Conservation (phyloP, 768 basidiomycete species). For the Coprinopsis cinerea region DNA sequence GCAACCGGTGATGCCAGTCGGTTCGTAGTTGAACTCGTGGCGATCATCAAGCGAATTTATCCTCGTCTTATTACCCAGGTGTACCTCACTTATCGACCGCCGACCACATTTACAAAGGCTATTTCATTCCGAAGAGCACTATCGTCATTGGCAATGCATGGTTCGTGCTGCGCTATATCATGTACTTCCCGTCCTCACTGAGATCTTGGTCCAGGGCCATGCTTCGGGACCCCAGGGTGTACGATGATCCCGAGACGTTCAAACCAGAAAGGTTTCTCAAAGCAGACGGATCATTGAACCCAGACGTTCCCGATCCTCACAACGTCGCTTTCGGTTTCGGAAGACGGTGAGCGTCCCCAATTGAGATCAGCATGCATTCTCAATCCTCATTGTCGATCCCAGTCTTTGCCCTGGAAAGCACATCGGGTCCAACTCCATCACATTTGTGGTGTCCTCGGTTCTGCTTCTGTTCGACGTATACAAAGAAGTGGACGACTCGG, state of each 20-base stretch:
- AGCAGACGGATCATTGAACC: constrained; percentile 4
- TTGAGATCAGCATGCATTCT: too few relatives aligned
- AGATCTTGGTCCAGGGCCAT: constrained; percentile 15
- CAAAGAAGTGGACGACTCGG: too few relatives aligned
- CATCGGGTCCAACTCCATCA: too few relatives aligned
- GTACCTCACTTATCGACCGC: constrained; percentile 27
- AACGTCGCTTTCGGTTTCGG: constrained; percentile 12
- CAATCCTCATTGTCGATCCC: too few relatives aligned
- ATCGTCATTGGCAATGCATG: constrained; percentile 25
- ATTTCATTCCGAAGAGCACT: constrained; percentile 5
- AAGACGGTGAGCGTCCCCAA: constrained; percentile 10
- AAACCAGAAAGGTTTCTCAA: constrained; percentile 16
- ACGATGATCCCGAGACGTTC: constrained; percentile 16
- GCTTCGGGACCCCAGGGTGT: constrained; percentile 16
- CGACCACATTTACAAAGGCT: constrained; percentile 29
- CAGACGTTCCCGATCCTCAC: constrained; percentile 2
- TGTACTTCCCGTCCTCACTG: neutral
- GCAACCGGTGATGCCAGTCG: constrained; percentile 23
- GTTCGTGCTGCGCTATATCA: constrained; percentile 19
- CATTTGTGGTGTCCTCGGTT: too few relatives aligned
- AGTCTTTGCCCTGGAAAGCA: too few relatives aligned
- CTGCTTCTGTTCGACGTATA: too few relatives aligned
- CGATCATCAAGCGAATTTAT: neutral
- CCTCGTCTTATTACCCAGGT: constrained; percentile 12
- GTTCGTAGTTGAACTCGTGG: constrained; percentile 12